Percentiles rank a stretch among this genome's conserved stretches.
phyloP scores from a whole-genome alignment of 352 stramenopile genomes.

The Pythium utonaiense region DNA sequence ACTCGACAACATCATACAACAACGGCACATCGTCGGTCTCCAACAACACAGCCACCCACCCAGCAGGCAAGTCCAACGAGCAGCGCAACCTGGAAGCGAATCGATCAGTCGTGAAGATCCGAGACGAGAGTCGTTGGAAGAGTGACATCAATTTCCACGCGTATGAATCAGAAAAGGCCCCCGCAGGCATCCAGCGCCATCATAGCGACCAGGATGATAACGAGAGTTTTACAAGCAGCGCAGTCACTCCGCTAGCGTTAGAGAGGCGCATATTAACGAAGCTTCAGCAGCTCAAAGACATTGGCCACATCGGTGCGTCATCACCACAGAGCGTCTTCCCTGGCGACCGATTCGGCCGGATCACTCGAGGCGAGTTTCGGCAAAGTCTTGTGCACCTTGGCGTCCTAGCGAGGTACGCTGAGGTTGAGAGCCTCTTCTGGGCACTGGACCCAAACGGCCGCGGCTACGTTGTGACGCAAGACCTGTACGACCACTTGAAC shows the following conservation, averaged over 20 bases:
- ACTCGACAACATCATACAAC: conserved; percentile 11
- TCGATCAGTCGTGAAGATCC: conserved; percentile 61
- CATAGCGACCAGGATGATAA: neutral
- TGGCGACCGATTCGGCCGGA: conserved; percentile 62
- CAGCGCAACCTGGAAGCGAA: conserved; percentile 69
- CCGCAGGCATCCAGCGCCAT: conserved; percentile 18
- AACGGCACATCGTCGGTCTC: neutral
- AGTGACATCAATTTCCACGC: conserved; percentile 42
- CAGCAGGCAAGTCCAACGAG: conserved; percentile 71
- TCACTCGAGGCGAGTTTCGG: conserved; percentile 67
- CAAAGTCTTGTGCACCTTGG: conserved; percentile 70
- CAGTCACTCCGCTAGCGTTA: conserved; percentile 31
- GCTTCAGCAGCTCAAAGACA: conserved; percentile 57
- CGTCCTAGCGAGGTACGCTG: conserved; percentile 54
- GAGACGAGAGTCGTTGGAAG: conserved; percentile 59
- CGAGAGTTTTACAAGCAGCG: neutral
- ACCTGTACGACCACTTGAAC: conserved; percentile 69
- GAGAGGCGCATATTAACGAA: conserved; percentile 59
- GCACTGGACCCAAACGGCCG: conserved; percentile 58
- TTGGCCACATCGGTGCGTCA: conserved; percentile 46
- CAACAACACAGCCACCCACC: conserved; percentile 15
- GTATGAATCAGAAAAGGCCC: neutral
- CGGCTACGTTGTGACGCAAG: conserved; percentile 51
- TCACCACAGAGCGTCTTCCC: conserved; percentile 63
- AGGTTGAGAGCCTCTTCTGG: conserved; percentile 76